Conservation (phyloP, 2,329 filamentous ascomycete species). For the Metarhizium brunneum region DNA sequence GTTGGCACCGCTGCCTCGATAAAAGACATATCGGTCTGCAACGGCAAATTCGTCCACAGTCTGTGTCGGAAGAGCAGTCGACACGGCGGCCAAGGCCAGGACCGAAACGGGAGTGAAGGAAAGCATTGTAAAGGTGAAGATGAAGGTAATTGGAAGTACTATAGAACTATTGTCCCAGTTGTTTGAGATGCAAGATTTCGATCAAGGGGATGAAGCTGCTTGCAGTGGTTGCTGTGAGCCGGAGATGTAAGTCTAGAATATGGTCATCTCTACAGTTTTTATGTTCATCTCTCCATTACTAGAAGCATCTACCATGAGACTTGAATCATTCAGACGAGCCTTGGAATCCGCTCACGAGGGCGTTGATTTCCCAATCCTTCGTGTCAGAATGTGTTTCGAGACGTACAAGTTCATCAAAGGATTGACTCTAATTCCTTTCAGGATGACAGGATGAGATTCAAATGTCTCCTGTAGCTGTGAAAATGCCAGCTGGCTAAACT, state of each 20-base stretch:
- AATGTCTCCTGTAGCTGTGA: too few relatives aligned
- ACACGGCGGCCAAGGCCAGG: background rate
- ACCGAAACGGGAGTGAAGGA: background rate
- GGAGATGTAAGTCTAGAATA: background rate
- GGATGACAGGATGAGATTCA: too few relatives aligned
- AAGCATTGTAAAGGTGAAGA: background rate
- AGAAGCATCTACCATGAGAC: background rate
- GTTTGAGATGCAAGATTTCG: background rate
- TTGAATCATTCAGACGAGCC: background rate
- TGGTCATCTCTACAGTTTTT: background rate
- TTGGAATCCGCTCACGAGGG: background rate
- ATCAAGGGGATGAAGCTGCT: background rate
- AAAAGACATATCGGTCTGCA: constrained; percentile 8
- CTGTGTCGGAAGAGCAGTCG: background rate
- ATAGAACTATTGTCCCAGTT: too few relatives aligned
- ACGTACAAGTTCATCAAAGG: too few relatives aligned
- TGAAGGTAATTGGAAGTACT: background rate
- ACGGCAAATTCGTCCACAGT: background rate
- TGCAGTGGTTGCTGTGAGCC: background rate
- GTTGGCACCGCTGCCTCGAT: constrained; percentile 6
- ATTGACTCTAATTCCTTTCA: too few relatives aligned
- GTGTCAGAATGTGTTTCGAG: too few relatives aligned
- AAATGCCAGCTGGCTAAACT: too few relatives aligned
- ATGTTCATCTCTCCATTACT: background rate
- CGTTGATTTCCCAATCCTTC: background rate